Conservation (phyloP, 2,329 filamentous ascomycete genomes). For the Aspergillus persii region DNA sequence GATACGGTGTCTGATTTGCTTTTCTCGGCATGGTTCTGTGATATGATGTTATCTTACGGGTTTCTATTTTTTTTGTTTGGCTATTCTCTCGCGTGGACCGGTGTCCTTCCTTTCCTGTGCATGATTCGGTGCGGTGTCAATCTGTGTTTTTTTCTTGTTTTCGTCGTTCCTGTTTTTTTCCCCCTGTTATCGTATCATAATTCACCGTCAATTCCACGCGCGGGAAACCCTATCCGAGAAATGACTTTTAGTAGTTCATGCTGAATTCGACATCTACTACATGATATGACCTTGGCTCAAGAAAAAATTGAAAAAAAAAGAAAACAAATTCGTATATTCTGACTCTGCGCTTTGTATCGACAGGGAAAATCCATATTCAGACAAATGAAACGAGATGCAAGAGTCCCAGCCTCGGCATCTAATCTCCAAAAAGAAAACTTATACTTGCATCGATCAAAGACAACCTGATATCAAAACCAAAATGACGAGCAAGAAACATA, state of each 20-base stretch:
- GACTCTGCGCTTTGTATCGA: background rate
- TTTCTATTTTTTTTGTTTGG: background rate
- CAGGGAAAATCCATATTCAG: background rate
- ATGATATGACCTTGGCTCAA: background rate
- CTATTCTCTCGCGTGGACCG: background rate
- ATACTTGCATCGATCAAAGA: background rate
- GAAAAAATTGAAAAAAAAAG: background rate
- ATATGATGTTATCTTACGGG: constrained; percentile 2
- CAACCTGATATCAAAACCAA: no score
- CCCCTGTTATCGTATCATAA: no score
- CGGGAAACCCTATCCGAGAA: background rate
- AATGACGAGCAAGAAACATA: background rate
- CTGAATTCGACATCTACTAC: background rate
- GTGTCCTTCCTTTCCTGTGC: constrained; percentile 2
- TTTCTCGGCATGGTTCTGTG: background rate
- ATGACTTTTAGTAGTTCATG: background rate
- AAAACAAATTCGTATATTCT: background rate
- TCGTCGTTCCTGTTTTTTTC: constrained; percentile 1
- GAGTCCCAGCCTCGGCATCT: constrained; percentile 21
- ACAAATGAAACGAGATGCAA: constrained; percentile 12
- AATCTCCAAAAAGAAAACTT: background rate
- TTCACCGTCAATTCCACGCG: background rate
- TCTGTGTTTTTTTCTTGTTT: background rate
- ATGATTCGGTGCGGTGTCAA: constrained; percentile 4
- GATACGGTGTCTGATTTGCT: background rate